These are phyloP conservation scores for Xeromyces bisporus DNA, from an alignment of 495 filamentous ascomycete genomes.

Conservation along the genomic window DNA sequence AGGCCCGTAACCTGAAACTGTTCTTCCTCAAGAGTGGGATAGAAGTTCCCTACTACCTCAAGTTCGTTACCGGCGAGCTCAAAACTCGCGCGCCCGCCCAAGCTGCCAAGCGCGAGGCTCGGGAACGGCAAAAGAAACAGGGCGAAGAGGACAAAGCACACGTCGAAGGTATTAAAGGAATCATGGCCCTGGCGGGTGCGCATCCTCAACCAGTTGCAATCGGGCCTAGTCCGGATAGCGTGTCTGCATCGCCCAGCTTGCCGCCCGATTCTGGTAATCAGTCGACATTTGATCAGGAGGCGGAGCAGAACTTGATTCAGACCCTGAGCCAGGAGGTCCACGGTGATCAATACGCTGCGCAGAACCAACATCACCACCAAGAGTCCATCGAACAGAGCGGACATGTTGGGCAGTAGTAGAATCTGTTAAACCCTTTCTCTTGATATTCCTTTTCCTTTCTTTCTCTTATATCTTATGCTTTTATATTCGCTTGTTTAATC, in stretches of 20 bases:
- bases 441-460: conserved; percentile 1
- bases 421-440: conserved; percentile 1
- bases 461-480: conserved; percentile 1
- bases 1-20: conserved; percentile 83
- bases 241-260: conserved; percentile 30
- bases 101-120: conserved; percentile 65
- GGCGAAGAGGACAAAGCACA: conserved; percentile 55
- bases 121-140: conserved; percentile 48
- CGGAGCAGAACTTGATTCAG: conserved; percentile 33
- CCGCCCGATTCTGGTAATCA: conserved; percentile 21
- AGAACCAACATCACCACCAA: conserved; percentile 13
- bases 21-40: conserved; percentile 90
- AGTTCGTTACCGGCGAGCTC: conserved; percentile 82
- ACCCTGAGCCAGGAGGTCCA: conserved; percentile 33
- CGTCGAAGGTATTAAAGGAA: conserved; percentile 53
- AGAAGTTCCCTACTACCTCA: conserved; percentile 82
- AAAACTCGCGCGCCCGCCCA: conserved; percentile 80
- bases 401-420: conserved; percentile 21
- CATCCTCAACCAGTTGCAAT: conserved; percentile 19
- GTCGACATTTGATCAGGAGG: conserved; percentile 25
- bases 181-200: conserved; percentile 42
- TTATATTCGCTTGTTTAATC: too few species aligned
- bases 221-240: conserved; percentile 22
- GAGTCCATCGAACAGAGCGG: conserved; percentile 24
- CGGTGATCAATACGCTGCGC: conserved; percentile 24